Conservation (phyloP, 306 rosid species). For the Cucurbita ficifolia region DNA sequence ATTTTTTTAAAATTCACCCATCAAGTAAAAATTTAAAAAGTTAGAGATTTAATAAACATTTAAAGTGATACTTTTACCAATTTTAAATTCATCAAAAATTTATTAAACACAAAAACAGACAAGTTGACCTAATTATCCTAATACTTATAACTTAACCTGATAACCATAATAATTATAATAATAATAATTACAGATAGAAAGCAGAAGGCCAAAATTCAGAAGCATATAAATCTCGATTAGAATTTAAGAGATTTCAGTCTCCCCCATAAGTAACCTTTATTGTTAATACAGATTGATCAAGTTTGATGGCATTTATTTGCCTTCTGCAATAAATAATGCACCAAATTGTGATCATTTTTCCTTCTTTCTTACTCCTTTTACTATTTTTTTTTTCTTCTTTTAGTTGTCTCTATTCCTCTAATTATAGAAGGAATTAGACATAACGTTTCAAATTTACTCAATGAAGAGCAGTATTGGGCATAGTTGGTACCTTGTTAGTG, state of each 20-base stretch:
- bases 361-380: background rate
- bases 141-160: too few species aligned
- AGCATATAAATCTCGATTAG: background rate
- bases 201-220: background rate
- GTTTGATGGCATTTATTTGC: background rate
- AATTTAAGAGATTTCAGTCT: background rate
- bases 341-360: background rate
- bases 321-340: background rate
- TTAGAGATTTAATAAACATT: too few species aligned
- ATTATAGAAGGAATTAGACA: background rate
- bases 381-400: background rate
- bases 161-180: background rate
- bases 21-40: too few species aligned
- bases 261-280: background rate
- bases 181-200: background rate
- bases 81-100: too few species aligned
- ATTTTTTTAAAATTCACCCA: too few species aligned
- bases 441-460: background rate
- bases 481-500: slow-evolving; percentile 2
- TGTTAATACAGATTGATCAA: background rate
- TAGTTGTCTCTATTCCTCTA: background rate
- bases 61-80: too few species aligned
- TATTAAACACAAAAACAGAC: too few species aligned
- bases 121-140: too few species aligned
- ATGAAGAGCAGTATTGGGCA: background rate